phyloP scores from a whole-genome alignment of 2,329 filamentous ascomycete species.

The Alternaria postmessia region DNA sequence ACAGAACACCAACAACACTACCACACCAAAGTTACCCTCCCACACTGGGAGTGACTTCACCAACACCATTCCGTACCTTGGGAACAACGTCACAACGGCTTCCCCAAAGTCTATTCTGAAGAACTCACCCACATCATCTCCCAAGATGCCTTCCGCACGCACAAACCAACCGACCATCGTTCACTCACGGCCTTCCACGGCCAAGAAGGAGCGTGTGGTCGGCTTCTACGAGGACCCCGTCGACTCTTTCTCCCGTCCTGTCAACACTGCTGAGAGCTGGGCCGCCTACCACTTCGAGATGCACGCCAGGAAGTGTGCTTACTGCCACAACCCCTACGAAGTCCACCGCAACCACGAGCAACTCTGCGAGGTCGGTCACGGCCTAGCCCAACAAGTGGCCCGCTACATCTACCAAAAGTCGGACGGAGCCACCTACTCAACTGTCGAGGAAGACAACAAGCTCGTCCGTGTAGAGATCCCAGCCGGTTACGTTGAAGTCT shows the following conservation, averaged over 20 bases:
- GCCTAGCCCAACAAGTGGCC: slow-evolving; percentile 56
- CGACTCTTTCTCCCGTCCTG: slow-evolving; percentile 51
- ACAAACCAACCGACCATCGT: slow-evolving; percentile 48
- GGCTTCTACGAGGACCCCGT: slow-evolving; percentile 50
- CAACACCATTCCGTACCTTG: slow-evolving; percentile 34
- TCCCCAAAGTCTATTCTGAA: slow-evolving; percentile 44
- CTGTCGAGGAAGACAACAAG: slow-evolving; percentile 50
- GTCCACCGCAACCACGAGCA: slow-evolving; percentile 51
- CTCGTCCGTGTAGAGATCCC: slow-evolving; percentile 57
- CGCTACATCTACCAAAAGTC: slow-evolving; percentile 54
- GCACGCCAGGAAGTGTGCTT: slow-evolving; percentile 56
- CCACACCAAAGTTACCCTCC: slow-evolving; percentile 27
- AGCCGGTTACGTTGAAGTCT: slow-evolving; percentile 51
- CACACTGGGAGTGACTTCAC: slow-evolving; percentile 36
- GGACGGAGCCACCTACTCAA: slow-evolving; percentile 47
- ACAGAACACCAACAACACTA: slow-evolving; percentile 24
- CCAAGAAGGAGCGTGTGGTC: slow-evolving; percentile 46
- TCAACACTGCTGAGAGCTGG: slow-evolving; percentile 55
- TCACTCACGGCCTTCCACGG: slow-evolving; percentile 35
- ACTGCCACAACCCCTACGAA: slow-evolving; percentile 56
- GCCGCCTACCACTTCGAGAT: slow-evolving; percentile 58
- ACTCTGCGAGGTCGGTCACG: slow-evolving; percentile 55
- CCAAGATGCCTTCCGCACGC: slow-evolving; percentile 44
- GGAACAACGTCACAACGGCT: slow-evolving; percentile 43
- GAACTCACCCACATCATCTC: slow-evolving; percentile 33